Evolutionary conservation across 805 yeast species (phyloP).

Genomic region (Ogataea ramenticola): DNA sequence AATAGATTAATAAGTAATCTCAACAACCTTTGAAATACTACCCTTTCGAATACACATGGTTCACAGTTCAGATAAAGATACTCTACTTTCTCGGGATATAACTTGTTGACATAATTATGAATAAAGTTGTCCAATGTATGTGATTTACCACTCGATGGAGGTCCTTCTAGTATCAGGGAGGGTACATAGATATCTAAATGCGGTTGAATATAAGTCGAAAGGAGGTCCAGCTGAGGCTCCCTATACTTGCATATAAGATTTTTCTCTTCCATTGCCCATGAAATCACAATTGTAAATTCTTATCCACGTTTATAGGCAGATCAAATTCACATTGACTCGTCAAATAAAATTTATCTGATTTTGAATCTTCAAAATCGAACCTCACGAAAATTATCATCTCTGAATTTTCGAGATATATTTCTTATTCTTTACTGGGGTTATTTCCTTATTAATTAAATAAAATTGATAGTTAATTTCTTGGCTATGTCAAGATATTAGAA

Average conservation of each 20-base stretch:
- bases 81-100: constrained; percentile 11
- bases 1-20: constrained; percentile 16
- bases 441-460: too few relatives aligned
- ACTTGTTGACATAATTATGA: constrained; percentile 9
- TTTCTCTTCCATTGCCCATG: too few relatives aligned
- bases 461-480: too few relatives aligned
- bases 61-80: constrained; percentile 35
- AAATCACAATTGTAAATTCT: too few relatives aligned
- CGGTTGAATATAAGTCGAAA: constrained; percentile 28
- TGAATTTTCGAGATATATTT: too few relatives aligned
- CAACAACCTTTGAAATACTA: constrained; percentile 35
- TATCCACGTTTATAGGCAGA: too few relatives aligned
- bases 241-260: constrained; percentile 21
- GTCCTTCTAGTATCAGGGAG: constrained; percentile 39
- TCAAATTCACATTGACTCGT: too few relatives aligned
- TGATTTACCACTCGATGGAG: constrained; percentile 42
- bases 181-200: constrained; percentile 25
- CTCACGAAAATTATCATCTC: too few relatives aligned
- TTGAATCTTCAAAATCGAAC: too few relatives aligned
- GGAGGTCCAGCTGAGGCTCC: constrained; percentile 27
- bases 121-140: constrained; percentile 28
- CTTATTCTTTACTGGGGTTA: too few relatives aligned
- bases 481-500: too few relatives aligned
- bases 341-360: too few relatives aligned
- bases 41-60: constrained; percentile 32